Evolutionary conservation across 75 land plant genomes (phyloP), one percentile per base, ranked within the genome.

Genomic region (Larix kaempferi): DNA sequence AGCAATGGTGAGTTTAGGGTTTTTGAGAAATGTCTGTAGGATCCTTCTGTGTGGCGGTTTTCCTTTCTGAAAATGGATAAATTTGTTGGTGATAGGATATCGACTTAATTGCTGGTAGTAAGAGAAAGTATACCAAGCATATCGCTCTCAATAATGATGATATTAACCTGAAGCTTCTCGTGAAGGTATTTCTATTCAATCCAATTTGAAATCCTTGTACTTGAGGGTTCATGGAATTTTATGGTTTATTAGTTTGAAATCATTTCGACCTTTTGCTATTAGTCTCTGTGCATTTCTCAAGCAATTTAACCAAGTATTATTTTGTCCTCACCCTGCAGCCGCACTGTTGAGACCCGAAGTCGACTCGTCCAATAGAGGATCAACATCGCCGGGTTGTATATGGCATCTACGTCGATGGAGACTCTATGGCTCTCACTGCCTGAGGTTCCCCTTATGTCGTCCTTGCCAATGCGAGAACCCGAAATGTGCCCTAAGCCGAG

Each of bases 311-410:
- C n/a, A n/a, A n/a, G n/a, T n/a, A n/a, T n/a, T n/a, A n/a, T n/a
- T n/a, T n/a, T n/a, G n/a, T n/a, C n/a, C n/a, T n/a, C n/a, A n/a
- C n/a, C n/a, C n/a, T 0, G 99, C 99, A 11, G 92, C 88, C 0
- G 91, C 93, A 4, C 93, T 90, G 81, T 96, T 98, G 75, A 96
- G 79, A 39, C 99, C 99, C 29, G 97, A 94, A 15, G 99, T 95
- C 5, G 99, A 98, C 80, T 96, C 99, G 75, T 94, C 98, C 29
- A 96, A 82, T 4, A 96, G 54, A 17, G 94, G 74, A n/a, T n/a
- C n/a, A n/a, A n/a, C 19, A 96, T 90, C 29, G 89, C 85, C 15
- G 99, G 99, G 79, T 92, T 86, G 78, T 96, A 98, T 4, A 96
- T 94, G 52, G 90, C 77, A 29, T 95, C 98, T 54, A 91, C 93